Conservation (phyloP, 2,329 filamentous ascomycete genomes). For the Claviceps africana region DNA sequence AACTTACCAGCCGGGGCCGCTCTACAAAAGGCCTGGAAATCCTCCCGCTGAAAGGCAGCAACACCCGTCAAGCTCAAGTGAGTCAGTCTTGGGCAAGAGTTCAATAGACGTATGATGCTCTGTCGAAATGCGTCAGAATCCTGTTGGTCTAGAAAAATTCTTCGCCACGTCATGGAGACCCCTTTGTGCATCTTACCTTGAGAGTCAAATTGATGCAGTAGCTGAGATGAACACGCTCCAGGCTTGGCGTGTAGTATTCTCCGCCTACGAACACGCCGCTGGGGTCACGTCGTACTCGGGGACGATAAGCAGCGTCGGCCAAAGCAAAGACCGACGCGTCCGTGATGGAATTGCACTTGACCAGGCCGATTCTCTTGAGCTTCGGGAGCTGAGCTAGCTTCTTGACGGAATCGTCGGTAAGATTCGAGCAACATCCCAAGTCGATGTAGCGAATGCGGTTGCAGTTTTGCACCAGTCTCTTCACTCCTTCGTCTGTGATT, state of each 20-base stretch:
- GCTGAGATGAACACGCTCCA: conserved; percentile 91
- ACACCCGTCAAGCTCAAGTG: conserved; percentile 92
- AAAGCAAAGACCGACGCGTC: conserved; percentile 78
- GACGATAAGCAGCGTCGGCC: conserved; percentile 51
- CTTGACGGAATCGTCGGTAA: conserved; percentile 78
- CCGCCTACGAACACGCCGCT: conserved; percentile 32
- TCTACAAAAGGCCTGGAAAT: conserved; percentile 74
- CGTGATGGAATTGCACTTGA: conserved; percentile 85
- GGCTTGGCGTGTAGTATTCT: conserved; percentile 45
- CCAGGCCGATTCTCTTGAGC: conserved; percentile 82
- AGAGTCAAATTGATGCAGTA: conserved; percentile 82
- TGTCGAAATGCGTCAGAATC: conserved; percentile 21
- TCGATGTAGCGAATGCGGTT: conserved; percentile 96
- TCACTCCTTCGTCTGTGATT: conserved; percentile 81
- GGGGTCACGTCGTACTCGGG: conserved; percentile 33
- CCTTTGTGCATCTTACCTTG: conserved; percentile 40
- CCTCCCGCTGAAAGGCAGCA: conserved; percentile 72
- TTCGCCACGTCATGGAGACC: background rate
- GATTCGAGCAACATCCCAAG: conserved; percentile 78
- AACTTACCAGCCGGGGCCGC: conserved; percentile 58
- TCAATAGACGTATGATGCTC: conserved; percentile 82
- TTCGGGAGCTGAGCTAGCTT: conserved; percentile 80
- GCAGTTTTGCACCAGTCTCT: conserved; percentile 68
- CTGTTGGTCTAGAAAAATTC: background rate
- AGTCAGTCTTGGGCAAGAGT: conserved; percentile 81